A percentile compares a stretch with the other conserved stretches of the same genome.
Evolutionary conservation across 78 protist genomes (phyloP).

Genomic region (Dictyostelium firmibasis): DNA sequence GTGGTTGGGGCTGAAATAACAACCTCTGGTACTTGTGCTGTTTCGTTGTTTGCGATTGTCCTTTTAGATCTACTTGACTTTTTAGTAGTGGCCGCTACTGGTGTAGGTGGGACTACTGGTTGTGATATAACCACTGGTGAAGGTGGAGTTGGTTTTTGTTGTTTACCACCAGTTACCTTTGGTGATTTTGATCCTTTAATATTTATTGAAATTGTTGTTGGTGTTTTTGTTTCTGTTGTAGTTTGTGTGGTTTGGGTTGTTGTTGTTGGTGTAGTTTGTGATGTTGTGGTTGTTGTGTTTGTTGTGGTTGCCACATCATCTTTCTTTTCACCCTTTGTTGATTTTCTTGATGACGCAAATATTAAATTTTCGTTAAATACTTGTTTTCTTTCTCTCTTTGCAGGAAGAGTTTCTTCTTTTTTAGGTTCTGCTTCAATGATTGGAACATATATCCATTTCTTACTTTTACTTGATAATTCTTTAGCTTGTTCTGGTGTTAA

Average conservation of each 20-base stretch:
- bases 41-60: neutral
- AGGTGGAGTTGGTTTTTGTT: constrained; percentile 16
- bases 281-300: neutral
- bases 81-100: neutral
- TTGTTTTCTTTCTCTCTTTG: constrained; percentile 52
- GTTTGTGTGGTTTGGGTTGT: neutral
- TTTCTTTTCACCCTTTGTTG: neutral
- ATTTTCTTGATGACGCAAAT: constrained; percentile 9
- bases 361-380: constrained; percentile 29
- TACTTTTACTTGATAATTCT: constrained; percentile 62
- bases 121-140: constrained; percentile 1
- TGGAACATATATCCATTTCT: constrained; percentile 57
- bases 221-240: neutral
- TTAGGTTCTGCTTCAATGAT: constrained; percentile 12
- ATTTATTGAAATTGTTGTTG: neutral
- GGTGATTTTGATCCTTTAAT: neutral
- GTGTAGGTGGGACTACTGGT: neutral
- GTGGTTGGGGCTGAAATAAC: neutral
- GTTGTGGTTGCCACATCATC: neutral
- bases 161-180: neutral
- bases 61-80: constrained; percentile 10
- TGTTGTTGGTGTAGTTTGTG: neutral
- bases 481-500: constrained; percentile 55
- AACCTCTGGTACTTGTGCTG: neutral
- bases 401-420: constrained; percentile 36